Percentiles rank a stretch among this genome's conserved stretches.
Evolutionary conservation across 805 yeast genomes (phyloP).

Genomic region (Yarrowia keelungensis): DNA sequence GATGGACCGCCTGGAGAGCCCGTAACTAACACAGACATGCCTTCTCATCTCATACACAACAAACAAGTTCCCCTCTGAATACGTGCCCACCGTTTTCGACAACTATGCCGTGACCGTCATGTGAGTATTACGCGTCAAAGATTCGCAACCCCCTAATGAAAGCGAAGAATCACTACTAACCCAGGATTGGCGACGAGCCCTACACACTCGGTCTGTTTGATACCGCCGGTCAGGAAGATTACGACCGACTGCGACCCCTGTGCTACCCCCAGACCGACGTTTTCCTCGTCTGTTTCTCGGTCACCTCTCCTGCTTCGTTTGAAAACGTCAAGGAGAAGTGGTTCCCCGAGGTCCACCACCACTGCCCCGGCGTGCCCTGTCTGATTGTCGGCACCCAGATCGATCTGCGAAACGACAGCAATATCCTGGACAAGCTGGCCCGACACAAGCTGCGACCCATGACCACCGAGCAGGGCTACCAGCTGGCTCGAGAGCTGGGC

Average conservation of each 20-base stretch:
- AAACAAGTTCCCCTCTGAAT: conserved; percentile 96
- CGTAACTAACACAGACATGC: conserved; percentile 63
- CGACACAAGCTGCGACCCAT: conserved; percentile 91
- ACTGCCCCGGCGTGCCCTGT: conserved; percentile 98
- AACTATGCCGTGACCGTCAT: conserved; percentile 58
- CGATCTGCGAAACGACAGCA: conserved; percentile 92
- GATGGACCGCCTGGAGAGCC: background rate
- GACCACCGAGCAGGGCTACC: conserved; percentile 85
- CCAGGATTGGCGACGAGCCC: conserved; percentile 90
- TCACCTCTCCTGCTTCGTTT: conserved; percentile 95
- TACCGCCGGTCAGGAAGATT: conserved; percentile 99
- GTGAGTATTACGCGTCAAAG: conserved; percentile 40
- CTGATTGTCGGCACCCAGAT: conserved; percentile 96
- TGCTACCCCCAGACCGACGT: conserved; percentile 98
- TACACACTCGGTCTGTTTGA: conserved; percentile 96
- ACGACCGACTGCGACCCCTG: conserved; percentile 94
- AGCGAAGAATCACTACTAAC: conserved; percentile 1
- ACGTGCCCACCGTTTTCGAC: conserved; percentile 98
- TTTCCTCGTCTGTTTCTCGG: conserved; percentile 93
- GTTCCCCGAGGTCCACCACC: conserved; percentile 98
- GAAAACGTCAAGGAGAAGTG: conserved; percentile 98
- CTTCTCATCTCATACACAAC: conserved; percentile 94
- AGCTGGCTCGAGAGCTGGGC: conserved; percentile 88
- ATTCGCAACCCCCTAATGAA: background rate
- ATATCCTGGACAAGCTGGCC: conserved; percentile 84